A percentile compares a stretch with the other conserved stretches of the same genome.
Conservation (phyloP, 2,329 filamentous ascomycete genomes). For the Ambrosiella beaveri region DNA sequence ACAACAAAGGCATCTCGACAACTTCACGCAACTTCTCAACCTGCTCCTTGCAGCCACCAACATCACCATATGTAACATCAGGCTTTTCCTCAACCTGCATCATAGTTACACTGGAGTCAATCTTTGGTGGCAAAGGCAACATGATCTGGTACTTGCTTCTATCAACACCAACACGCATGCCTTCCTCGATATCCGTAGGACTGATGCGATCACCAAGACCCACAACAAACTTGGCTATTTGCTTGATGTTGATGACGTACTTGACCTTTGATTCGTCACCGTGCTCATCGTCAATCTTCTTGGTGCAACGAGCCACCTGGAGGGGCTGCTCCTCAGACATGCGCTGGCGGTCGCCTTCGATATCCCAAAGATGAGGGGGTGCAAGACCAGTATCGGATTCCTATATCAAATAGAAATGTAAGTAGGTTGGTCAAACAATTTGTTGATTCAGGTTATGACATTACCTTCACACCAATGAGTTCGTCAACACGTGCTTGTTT, state of each 20-base stretch:
- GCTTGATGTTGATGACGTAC: conserved; percentile 99
- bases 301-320: conserved; percentile 94
- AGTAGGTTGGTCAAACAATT: background rate
- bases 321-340: conserved; percentile 97
- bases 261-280: conserved; percentile 91
- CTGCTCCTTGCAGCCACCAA: conserved; percentile 97
- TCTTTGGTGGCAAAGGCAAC: conserved; percentile 88
- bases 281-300: conserved; percentile 95
- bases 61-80: conserved; percentile 96
- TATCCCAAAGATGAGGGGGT: conserved; percentile 96
- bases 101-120: conserved; percentile 98
- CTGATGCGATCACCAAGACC: conserved; percentile 93
- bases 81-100: conserved; percentile 99
- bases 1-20: conserved; percentile 93
- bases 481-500: conserved; percentile 96
- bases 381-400: conserved; percentile 98
- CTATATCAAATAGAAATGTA: conserved; percentile 24
- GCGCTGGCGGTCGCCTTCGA: conserved; percentile 90
- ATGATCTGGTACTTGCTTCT: conserved; percentile 99
- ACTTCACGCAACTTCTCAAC: conserved; percentile 98
- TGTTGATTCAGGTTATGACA: background rate
- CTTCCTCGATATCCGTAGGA: conserved; percentile 97
- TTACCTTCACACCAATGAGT: conserved; percentile 80
- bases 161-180: conserved; percentile 96
- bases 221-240: conserved; percentile 98